These are phyloP conservation scores for Cryptosporidium felis DNA, from an alignment of 169 alveolate genomes.

Conservation along the genomic window DNA sequence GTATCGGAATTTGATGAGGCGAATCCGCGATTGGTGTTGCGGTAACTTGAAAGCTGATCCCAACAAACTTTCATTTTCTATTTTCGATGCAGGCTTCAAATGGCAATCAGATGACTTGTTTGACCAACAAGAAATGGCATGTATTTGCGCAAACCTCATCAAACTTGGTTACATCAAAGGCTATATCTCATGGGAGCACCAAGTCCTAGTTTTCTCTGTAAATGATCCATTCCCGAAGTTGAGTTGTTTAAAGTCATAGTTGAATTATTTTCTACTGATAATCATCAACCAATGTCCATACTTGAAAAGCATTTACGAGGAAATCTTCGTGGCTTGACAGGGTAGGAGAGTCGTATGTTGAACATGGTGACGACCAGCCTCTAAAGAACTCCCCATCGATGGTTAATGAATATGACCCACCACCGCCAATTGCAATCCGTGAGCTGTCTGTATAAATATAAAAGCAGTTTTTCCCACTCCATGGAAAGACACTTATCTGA, in stretches of 20 bases:
- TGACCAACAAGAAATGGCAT: conserved; percentile 80
- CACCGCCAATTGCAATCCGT: conserved; percentile 81
- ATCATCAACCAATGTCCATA: conserved; percentile 69
- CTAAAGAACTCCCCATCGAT: conserved; percentile 79
- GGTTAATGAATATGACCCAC: conserved; percentile 79
- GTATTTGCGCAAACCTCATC: conserved; percentile 84
- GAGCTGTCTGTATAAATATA: conserved; percentile 79
- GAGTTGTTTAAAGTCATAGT: neutral
- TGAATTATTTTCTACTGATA: neutral
- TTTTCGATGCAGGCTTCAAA: conserved; percentile 61
- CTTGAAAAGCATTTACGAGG: conserved; percentile 55
- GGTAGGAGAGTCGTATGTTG: conserved; percentile 74
- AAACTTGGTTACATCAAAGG: conserved; percentile 84
- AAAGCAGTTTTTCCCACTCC: conserved; percentile 79
- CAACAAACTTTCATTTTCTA: conserved; percentile 55
- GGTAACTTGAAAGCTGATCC: conserved; percentile 29
- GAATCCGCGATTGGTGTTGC: conserved; percentile 69
- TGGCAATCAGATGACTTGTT: conserved; percentile 70
- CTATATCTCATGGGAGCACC: conserved; percentile 85
- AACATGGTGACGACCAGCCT: conserved; percentile 78
- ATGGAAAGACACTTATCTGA: conserved; percentile 76
- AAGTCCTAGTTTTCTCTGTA: conserved; percentile 81
- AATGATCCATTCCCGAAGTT: conserved; percentile 82
- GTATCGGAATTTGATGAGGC: conserved; percentile 80
- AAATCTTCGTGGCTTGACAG: conserved; percentile 54